Percentiles rank a stretch among this genome's conserved stretches.
Evolutionary conservation across 2,329 filamentous ascomycete genomes (phyloP).

Genomic region (Trichoderma hamatum): DNA sequence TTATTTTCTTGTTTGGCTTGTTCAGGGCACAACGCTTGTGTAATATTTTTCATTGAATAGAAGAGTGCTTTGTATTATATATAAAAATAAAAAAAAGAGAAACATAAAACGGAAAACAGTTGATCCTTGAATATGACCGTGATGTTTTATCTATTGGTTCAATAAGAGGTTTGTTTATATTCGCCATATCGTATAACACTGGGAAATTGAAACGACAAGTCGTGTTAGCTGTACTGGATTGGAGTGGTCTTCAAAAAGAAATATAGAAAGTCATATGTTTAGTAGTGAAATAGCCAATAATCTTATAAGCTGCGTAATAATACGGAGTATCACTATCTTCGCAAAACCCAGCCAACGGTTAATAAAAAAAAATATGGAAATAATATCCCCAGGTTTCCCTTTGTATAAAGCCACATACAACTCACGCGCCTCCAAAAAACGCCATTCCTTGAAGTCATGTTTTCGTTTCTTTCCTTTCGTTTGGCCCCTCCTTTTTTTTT

Average conservation of each 20-base stretch:
- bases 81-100: neutral
- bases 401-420: neutral
- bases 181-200: too few species aligned
- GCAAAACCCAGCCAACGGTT: conserved; percentile 2
- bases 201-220: too few species aligned
- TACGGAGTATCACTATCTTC: neutral
- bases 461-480: neutral
- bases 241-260: too few species aligned
- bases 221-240: too few species aligned
- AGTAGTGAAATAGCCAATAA: neutral
- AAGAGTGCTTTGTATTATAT: neutral
- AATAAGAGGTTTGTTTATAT: too few species aligned
- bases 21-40: conserved; percentile 3
- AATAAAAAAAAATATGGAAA: neutral
- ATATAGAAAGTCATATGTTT: neutral
- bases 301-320: neutral
- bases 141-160: too few species aligned
- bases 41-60: conserved; percentile 6
- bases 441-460: neutral
- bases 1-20: neutral
- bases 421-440: conserved; percentile 3
- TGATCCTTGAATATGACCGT: neutral
- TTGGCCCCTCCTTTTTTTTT: neutral
- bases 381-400: neutral
- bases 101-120: neutral